Evolutionary conservation across 176 grass and related monocot species (phyloP).

Genomic region (Carex parvula): DNA sequence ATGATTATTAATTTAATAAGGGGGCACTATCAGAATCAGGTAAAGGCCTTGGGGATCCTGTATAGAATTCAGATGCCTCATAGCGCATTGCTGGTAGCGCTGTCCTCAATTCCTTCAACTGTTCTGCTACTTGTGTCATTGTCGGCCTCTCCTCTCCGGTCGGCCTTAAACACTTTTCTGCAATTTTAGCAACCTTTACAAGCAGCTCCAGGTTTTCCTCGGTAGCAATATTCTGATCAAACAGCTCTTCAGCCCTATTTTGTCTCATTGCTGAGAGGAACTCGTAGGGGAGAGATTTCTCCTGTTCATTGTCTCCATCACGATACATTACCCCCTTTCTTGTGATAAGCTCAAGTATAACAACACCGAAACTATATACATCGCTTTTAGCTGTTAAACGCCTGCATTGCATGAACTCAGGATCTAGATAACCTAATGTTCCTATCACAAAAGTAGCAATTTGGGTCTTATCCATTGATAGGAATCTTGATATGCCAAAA

Average conservation of each 20-base stretch:
- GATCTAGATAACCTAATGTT: constrained; percentile 58
- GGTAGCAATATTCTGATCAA: constrained; percentile 30
- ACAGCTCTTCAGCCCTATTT: constrained; percentile 25
- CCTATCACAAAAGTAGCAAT: constrained; percentile 53
- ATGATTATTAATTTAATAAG: not conserved
- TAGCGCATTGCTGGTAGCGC: not conserved
- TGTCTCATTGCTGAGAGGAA: constrained; percentile 33
- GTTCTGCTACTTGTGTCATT: constrained; percentile 49
- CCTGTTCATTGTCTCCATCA: constrained; percentile 22
- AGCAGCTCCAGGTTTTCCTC: constrained; percentile 27
- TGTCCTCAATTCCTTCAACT: constrained; percentile 35
- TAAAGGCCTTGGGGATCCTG: not conserved
- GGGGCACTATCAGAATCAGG: not conserved
- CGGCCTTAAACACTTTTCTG: constrained; percentile 43
- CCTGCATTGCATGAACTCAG: constrained; percentile 38
- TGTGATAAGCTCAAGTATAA: constrained; percentile 52
- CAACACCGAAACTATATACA: constrained; percentile 58
- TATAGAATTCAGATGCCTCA: not conserved
- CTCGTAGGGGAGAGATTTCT: constrained; percentile 31
- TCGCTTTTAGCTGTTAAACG: constrained; percentile 53
- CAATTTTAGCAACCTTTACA: constrained; percentile 25
- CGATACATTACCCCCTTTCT: constrained; percentile 37
- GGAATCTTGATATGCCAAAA: constrained; percentile 50
- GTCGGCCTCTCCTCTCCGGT: constrained; percentile 42
- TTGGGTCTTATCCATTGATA: constrained; percentile 39